Conservation (phyloP, 1,284 basidiomycete genomes). For the Phlebopus sp. region DNA sequence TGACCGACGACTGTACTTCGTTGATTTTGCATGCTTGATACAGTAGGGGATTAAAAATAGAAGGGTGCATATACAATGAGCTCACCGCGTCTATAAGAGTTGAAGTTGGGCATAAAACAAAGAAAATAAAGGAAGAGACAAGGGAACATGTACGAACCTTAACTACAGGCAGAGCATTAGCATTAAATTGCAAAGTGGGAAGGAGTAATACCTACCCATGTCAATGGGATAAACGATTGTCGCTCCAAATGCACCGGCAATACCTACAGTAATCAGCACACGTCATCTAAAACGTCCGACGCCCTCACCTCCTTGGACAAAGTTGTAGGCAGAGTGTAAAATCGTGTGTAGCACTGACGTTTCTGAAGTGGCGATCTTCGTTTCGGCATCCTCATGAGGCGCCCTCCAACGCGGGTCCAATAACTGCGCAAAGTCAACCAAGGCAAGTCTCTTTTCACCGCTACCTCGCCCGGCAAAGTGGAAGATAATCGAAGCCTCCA, state of each 20-base stretch:
- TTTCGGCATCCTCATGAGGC: constrained; percentile 52
- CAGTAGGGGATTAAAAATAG: constrained; percentile 2
- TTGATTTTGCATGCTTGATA: constrained; percentile 91
- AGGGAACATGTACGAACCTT: constrained; percentile 50
- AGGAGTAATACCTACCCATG: constrained; percentile 59
- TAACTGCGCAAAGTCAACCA: constrained; percentile 87
- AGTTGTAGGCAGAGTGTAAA: constrained; percentile 77
- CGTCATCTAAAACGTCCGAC: not conserved
- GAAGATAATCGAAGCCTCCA: constrained; percentile 95
- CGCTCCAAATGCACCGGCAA: constrained; percentile 91
- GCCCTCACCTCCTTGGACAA: constrained; percentile 77
- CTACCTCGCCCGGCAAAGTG: constrained; percentile 88
- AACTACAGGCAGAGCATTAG: constrained; percentile 40
- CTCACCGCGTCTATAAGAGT: constrained; percentile 60
- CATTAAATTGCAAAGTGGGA: constrained; percentile 5
- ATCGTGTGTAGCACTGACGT: constrained; percentile 49
- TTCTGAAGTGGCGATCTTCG: constrained; percentile 29
- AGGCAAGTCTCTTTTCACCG: constrained; percentile 63
- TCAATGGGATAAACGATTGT: constrained; percentile 95
- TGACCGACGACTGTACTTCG: constrained; percentile 93
- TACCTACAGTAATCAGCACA: constrained; percentile 40
- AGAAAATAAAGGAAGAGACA: constrained; percentile 4
- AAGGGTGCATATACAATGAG: not conserved
- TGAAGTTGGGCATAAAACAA: constrained; percentile 9
- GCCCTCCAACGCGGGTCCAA: constrained; percentile 83